These are phyloP conservation scores for Phytophthora crassamura DNA, from an alignment of 352 stramenopile genomes.

Conservation along the genomic window DNA sequence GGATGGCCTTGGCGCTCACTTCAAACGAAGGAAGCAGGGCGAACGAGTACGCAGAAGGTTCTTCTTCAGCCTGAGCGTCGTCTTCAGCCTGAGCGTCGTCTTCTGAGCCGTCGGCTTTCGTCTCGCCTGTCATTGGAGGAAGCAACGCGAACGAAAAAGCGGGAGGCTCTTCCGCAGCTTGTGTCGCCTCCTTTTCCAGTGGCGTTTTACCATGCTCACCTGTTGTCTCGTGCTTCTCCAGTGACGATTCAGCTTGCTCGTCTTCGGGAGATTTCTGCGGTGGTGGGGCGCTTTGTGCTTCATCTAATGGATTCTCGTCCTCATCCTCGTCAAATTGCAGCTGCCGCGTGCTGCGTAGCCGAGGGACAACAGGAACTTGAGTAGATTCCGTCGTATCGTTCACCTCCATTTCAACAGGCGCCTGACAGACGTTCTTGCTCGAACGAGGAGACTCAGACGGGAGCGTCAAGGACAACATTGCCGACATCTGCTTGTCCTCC, in stretches of 20 bases:
- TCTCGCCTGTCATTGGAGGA: slow-evolving; percentile 2
- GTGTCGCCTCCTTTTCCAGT: background rate
- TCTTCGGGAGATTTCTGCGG: background rate
- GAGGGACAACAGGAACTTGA: slow-evolving; percentile 25
- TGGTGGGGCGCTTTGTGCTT: slow-evolving; percentile 3
- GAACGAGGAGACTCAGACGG: slow-evolving; percentile 31
- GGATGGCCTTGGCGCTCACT: background rate
- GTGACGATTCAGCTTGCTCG: background rate
- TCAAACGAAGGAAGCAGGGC: slow-evolving; percentile 28
- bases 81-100: too few species aligned
- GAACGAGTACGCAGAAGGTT: slow-evolving; percentile 29
- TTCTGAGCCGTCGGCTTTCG: slow-evolving; percentile 5
- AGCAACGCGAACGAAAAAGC: slow-evolving; percentile 31
- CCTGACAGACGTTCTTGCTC: background rate
- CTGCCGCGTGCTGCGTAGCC: slow-evolving; percentile 43
- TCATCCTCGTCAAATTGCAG: slow-evolving; percentile 53
- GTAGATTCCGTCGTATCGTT: slow-evolving; percentile 3
- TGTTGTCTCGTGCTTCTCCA: background rate
- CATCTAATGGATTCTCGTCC: slow-evolving; percentile 1
- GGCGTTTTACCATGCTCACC: background rate
- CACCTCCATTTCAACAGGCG: background rate
- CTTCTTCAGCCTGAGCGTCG: slow-evolving; percentile 25
- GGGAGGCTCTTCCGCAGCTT: background rate
- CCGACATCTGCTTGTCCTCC: slow-evolving; percentile 45
- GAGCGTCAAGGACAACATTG: slow-evolving; percentile 21